Evolutionary conservation across 495 filamentous ascomycete genomes (phyloP), one percentile per base, ranked within the genome.

Genomic region (Penicillium canariense): DNA sequence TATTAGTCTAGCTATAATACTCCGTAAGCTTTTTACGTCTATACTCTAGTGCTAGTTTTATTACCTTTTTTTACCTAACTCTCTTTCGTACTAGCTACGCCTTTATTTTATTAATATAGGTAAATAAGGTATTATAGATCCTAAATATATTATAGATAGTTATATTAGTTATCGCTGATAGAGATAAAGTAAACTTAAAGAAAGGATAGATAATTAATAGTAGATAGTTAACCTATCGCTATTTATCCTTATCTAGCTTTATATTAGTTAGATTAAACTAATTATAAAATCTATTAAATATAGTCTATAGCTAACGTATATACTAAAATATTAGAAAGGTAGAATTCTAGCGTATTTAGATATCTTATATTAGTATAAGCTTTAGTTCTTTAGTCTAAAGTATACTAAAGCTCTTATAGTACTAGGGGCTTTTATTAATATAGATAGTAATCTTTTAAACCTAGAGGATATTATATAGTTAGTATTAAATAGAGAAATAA

Each of bases 311-410:
- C 5, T 40, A 34, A 15, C 52, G 61, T 5, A 52, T 55, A 10
- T 48, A 56, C 6, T 34, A 20, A 31, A 68, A 48, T 44, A 68
- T 68, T 14, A 45, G 11, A 28, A 28, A 45, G 2, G 42, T 45
- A 3, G 12, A 45, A 17, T 45, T 45, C 12, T 3, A 60, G 2
- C 28, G 27, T 18, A 53, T 60, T 18, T 14, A 2, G 0, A 65
- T 45, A 55, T 68, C 65, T 40, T 68, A 40, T 10, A 65, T 62
- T 26, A 52, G 59, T 15, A 65, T 35, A 17, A 62, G 56, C 20
- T 48, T 62, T 46, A 17, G 32, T 11, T 54, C 51, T 25, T 28
- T 36, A n/a, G n/a, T n/a, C n/a, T n/a, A n/a, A n/a, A n/a, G n/a
- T n/a, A n/a, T n/a, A n/a, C n/a, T n/a, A n/a, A n/a, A n/a, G n/a